Percentiles rank a stretch among this genome's conserved stretches.
Conservation (phyloP, 441 rosid genomes). For the Populus hybrid region DNA sequence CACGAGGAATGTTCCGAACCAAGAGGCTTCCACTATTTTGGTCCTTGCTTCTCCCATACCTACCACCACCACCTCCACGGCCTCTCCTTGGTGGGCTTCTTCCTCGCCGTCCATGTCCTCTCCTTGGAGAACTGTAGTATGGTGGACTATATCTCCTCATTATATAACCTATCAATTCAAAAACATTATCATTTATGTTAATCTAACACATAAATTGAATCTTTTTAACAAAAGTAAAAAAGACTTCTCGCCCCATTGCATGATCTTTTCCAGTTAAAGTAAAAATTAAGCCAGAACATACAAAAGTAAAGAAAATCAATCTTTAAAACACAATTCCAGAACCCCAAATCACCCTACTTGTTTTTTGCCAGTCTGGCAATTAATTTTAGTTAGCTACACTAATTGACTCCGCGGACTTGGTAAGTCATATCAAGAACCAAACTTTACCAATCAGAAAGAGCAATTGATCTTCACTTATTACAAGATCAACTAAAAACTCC, state of each 20-base stretch:
- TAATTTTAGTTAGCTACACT: neutral
- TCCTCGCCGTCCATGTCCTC: slow-evolving; percentile 62
- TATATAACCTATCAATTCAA: slow-evolving; percentile 17
- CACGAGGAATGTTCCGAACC: slow-evolving; percentile 89
- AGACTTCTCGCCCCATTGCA: neutral
- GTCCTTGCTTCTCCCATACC: slow-evolving; percentile 74
- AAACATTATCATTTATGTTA: neutral
- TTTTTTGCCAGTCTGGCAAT: neutral
- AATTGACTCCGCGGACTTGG: neutral
- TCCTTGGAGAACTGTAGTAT: slow-evolving; percentile 82
- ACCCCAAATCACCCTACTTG: neutral
- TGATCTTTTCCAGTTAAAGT: neutral
- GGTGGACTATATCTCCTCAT: slow-evolving; percentile 96
- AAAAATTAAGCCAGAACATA: neutral
- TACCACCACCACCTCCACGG: slow-evolving; percentile 46
- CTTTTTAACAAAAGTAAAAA: neutral
- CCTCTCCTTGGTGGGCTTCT: slow-evolving; percentile 65
- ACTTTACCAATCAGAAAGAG: neutral
- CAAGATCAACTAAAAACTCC: neutral
- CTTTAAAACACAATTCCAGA: neutral
- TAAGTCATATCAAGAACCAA: neutral
- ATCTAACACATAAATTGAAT: neutral
- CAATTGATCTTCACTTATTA: neutral
- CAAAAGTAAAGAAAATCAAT: neutral
- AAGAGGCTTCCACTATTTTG: slow-evolving; percentile 74